Evolutionary conservation across 208 protist genomes (phyloP).

Genomic region (Trypanosoma mega): DNA sequence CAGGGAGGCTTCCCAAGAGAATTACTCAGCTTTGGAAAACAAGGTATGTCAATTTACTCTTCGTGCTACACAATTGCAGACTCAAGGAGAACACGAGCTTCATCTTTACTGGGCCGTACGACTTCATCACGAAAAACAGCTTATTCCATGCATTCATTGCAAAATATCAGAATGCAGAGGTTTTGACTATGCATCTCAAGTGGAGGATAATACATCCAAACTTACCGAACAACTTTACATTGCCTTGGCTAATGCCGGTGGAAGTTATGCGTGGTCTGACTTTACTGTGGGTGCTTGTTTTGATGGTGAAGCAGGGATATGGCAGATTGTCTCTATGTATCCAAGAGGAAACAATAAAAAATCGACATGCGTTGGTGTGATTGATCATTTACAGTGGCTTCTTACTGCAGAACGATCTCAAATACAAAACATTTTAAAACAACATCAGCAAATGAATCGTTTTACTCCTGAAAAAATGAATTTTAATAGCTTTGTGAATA

Average conservation of each 20-base stretch:
- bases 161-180: constrained; percentile 63
- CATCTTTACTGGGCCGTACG: constrained; percentile 45
- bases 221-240: constrained; percentile 66
- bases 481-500: background rate
- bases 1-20: background rate
- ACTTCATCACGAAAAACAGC: constrained; percentile 39
- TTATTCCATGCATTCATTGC: constrained; percentile 59
- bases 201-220: constrained; percentile 14
- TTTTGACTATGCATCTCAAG: constrained; percentile 33
- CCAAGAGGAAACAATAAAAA: constrained; percentile 57
- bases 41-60: constrained; percentile 51
- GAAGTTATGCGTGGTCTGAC: constrained; percentile 82
- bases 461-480: background rate
- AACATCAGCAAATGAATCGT: background rate
- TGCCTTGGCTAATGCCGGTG: constrained; percentile 72
- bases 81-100: constrained; percentile 25
- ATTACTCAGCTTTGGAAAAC: background rate
- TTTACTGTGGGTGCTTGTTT: constrained; percentile 72
- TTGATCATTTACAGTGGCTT: constrained; percentile 59
- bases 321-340: constrained; percentile 56
- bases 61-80: constrained; percentile 44
- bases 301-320: constrained; percentile 48
- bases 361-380: constrained; percentile 57
- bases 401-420: constrained; percentile 23
- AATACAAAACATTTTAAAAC: background rate